Evolutionary conservation across 768 basidiomycete species (phyloP).

Genomic region (Termitomyces sp.): DNA sequence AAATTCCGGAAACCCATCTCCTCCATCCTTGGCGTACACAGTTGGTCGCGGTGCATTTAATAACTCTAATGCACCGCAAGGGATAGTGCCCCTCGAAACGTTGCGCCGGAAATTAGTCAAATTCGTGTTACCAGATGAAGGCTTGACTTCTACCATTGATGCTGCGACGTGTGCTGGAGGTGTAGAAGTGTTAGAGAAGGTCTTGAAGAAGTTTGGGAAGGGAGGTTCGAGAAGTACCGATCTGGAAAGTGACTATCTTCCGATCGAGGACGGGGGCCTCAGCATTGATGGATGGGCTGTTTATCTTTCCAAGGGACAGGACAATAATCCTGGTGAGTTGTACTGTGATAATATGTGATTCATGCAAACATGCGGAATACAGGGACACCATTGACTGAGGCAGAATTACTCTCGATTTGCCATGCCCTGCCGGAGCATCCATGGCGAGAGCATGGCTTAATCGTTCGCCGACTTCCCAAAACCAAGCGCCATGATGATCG

Average conservation of each 20-base stretch:
- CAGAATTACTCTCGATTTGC: constrained; percentile 77
- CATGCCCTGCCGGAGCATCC: constrained; percentile 75
- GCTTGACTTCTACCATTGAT: constrained; percentile 71
- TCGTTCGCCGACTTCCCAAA: constrained; percentile 52
- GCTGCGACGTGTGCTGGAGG: constrained; percentile 77
- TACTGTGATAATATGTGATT: background rate
- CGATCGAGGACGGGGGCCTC: constrained; percentile 68
- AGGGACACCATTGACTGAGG: constrained; percentile 78
- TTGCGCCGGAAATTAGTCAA: constrained; percentile 82
- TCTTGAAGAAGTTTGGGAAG: constrained; percentile 87
- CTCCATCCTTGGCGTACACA: constrained; percentile 43
- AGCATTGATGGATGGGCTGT: constrained; percentile 89
- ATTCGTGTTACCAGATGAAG: constrained; percentile 81
- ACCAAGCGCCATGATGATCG: constrained; percentile 37
- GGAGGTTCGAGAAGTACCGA: constrained; percentile 37
- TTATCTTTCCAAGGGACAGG: constrained; percentile 57
- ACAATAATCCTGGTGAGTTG: constrained; percentile 47
- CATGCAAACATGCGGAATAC: constrained; percentile 4
- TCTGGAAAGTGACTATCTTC: constrained; percentile 45
- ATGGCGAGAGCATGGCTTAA: constrained; percentile 73
- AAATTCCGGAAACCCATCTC: constrained; percentile 38
- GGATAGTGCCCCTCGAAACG: constrained; percentile 61
- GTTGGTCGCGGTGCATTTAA: constrained; percentile 59
- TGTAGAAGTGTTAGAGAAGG: constrained; percentile 82
- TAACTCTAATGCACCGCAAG: constrained; percentile 34